Conservation (phyloP, 257 asterid species). For the Jacaranda mimosifolia region DNA sequence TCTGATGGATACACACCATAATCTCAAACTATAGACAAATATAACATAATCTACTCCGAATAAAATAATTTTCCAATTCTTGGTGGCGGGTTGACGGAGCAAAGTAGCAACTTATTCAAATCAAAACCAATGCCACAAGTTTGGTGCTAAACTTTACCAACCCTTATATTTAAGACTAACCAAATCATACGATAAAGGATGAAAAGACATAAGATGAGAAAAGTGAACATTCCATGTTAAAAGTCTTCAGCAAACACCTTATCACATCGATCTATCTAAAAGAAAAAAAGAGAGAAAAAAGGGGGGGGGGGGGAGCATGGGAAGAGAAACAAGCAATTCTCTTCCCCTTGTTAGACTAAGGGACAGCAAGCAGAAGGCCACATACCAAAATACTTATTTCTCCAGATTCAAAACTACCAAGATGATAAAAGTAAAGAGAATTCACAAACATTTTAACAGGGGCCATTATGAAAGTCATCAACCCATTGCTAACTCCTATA, state of each 20-base stretch:
- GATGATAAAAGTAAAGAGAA: conserved; percentile 1
- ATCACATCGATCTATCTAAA: no score
- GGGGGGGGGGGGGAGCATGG: no score
- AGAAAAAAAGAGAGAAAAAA: no score
- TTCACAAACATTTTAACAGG: not conserved
- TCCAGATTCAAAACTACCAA: not conserved
- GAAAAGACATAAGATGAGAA: no score
- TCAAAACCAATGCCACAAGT: no score
- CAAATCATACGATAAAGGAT: not conserved
- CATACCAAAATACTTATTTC: not conserved
- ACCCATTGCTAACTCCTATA: conserved; percentile 16
- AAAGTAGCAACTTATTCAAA: not conserved
- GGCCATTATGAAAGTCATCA: not conserved
- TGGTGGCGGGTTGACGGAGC: not conserved
- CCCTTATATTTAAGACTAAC: not conserved
- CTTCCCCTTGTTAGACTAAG: not conserved
- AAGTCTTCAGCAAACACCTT: no score
- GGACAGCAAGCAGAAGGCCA: not conserved
- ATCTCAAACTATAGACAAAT: no score
- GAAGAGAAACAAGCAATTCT: not conserved
- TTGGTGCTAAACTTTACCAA: not conserved
- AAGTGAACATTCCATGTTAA: no score
- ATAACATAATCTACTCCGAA: no score
- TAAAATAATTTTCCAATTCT: not conserved
- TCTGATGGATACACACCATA: no score